These are phyloP conservation scores for Shiraia bambusicola DNA, from an alignment of 2,329 filamentous ascomycete genomes.

Conservation along the genomic window DNA sequence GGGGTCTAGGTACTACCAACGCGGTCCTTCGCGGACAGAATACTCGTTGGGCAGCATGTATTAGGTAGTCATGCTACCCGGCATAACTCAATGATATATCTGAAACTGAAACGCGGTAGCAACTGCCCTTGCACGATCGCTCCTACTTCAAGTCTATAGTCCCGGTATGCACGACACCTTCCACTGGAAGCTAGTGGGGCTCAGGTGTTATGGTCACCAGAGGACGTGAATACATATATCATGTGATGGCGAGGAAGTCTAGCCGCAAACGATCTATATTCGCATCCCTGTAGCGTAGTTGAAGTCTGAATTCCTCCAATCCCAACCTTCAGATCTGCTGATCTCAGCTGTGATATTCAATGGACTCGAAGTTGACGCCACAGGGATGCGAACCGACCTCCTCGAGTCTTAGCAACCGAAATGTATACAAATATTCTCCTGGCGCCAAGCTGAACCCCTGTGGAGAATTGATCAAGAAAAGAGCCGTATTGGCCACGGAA, in stretches of 20 bases:
- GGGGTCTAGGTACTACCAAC: too few species aligned
- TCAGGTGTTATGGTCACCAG: neutral
- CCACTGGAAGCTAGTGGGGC: neutral
- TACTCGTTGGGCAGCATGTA: slow-evolving; percentile 8
- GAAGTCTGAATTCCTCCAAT: too few species aligned
- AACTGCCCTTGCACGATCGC: slow-evolving; percentile 8
- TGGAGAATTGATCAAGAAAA: too few species aligned
- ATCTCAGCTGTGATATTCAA: too few species aligned
- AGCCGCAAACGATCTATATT: slow-evolving; percentile 7
- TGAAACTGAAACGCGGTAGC: neutral
- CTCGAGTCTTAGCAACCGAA: slow-evolving; percentile 16
- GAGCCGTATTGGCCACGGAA: too few species aligned
- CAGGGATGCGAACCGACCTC: too few species aligned
- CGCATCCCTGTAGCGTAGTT: too few species aligned
- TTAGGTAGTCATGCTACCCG: slow-evolving; percentile 3
- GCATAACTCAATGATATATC: slow-evolving; percentile 16
- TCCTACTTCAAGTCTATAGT: slow-evolving; percentile 9
- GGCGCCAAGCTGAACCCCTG: too few species aligned
- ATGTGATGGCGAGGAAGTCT: slow-evolving; percentile 17
- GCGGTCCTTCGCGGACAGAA: slow-evolving; percentile 1
- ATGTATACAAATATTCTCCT: too few species aligned
- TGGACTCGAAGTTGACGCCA: too few species aligned
- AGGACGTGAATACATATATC: slow-evolving; percentile 4
- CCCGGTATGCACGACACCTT: slow-evolving; percentile 3
- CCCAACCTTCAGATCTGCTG: too few species aligned